phyloP scores from a whole-genome alignment of 192 early-diverging fungal genomes.

The Backusella mclennaniae region DNA sequence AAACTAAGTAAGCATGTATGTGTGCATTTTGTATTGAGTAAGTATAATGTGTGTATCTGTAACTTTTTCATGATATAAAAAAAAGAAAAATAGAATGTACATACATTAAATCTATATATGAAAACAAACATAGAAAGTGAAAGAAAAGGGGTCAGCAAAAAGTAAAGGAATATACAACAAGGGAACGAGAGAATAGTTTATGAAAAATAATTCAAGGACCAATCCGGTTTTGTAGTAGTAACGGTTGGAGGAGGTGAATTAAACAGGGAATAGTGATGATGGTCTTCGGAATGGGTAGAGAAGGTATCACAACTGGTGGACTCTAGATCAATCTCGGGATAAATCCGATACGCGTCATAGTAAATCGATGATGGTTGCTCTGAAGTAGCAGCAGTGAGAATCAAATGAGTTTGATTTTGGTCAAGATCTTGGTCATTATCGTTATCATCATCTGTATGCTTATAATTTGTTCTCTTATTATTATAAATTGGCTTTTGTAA shows the following conservation, averaged over 20 bases:
- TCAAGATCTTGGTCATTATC: background rate
- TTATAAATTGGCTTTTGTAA: slow-evolving; percentile 8
- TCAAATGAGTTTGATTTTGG: background rate
- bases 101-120: background rate
- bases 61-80: background rate
- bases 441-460: background rate
- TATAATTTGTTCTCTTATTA: background rate
- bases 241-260: background rate
- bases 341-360: slow-evolving; percentile 1
- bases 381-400: background rate
- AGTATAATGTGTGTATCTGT: background rate
- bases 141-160: background rate
- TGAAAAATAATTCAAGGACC: background rate
- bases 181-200: background rate
- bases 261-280: background rate
- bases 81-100: background rate
- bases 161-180: background rate
- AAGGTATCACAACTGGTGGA: slow-evolving; percentile 5
- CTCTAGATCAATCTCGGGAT: background rate
- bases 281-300: background rate
- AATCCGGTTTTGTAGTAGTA: background rate
- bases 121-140: background rate
- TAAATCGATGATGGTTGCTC: background rate
- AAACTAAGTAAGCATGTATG: background rate
- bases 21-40: background rate